phyloP scores from a whole-genome alignment of 2,329 filamentous ascomycete genomes.

The Neonectria magnoliae region DNA sequence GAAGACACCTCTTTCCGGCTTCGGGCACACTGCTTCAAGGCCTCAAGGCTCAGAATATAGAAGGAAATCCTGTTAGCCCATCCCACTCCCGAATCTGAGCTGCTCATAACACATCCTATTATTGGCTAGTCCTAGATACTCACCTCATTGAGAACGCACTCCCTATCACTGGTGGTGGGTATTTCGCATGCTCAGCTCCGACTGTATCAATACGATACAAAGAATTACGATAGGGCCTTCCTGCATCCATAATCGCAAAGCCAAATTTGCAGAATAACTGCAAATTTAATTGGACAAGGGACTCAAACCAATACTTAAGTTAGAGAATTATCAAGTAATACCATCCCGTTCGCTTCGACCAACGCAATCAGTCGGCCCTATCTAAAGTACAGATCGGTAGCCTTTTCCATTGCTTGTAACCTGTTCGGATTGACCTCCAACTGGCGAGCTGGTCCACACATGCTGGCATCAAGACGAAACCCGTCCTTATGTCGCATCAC shows the following conservation, averaged over 20 bases:
- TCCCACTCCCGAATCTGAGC: no score
- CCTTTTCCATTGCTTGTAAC: slow-evolving; percentile 10
- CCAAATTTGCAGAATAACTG: slow-evolving; percentile 10
- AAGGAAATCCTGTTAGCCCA: no score
- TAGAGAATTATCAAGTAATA: slow-evolving; percentile 12
- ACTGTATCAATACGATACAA: not conserved
- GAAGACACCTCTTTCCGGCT: no score
- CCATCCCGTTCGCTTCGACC: slow-evolving; percentile 22
- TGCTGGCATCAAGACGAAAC: slow-evolving; percentile 9
- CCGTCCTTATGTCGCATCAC: slow-evolving; percentile 10
- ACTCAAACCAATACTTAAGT: not conserved
- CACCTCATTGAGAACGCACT: no score
- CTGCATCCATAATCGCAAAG: slow-evolving; percentile 1
- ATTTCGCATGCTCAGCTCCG: slow-evolving; percentile 4
- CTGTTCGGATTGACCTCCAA: not conserved
- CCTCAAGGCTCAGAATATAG: no score
- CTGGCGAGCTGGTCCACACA: slow-evolving; percentile 12
- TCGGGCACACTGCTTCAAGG: no score
- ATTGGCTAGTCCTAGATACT: no score
- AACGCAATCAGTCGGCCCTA: slow-evolving; percentile 12
- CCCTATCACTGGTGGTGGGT: not conserved
- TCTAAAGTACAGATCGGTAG: slow-evolving; percentile 13
- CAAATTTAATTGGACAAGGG: no score
- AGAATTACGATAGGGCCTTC: not conserved
- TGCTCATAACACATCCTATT: no score